Evolutionary conservation across 2,329 filamentous ascomycete species (phyloP), one percentile per base, ranked within the genome.

Genomic region (Trichoderma brevicompactum): DNA sequence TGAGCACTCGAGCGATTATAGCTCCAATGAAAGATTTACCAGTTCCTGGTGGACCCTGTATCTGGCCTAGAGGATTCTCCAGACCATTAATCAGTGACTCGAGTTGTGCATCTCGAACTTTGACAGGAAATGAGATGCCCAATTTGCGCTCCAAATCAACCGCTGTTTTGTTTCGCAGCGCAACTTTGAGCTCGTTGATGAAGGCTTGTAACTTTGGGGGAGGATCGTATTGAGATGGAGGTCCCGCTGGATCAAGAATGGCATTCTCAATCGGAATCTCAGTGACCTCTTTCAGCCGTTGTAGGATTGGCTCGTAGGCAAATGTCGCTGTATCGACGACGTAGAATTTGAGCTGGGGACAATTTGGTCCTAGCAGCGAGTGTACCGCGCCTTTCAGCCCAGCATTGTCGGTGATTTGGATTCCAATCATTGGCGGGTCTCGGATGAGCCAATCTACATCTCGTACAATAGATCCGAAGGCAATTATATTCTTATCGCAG

Each of bases 21-120:
- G 89, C 86, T 0, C 91, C 91, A 2, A 92, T 83, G 67, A 91
- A 91, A 0, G 89, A 92, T 69, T 94, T 94, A 1, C 91, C 91
- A 0, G 89, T 93, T 0, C 89, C 89, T 69, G 90, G 91, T 1
- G 91, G 91, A 0, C 90, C 90, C 77, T 92, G 89, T 1, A 93
- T 89, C 0, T 89, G 73, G 54, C 85, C 86, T 0, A 92, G 74
- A 0, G 76, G 74, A 7, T 82, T 82, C 0, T 73, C 77, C 0
- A 93, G 69, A 0, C 85, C 85, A 15, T 80, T 74, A 2, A 85
- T 67, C 0, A 92, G 72, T 1, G 89, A 88, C 0, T 78, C 69
- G 0, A 81, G 75, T 69, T 92, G 89, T 0, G 88, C 75, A 5
- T 67, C 70, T 3, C 66, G 32, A 0, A 76, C 50, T 0, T 54